Conservation (phyloP, 2,329 filamentous ascomycete genomes). For the Trichoderma sp. region DNA sequence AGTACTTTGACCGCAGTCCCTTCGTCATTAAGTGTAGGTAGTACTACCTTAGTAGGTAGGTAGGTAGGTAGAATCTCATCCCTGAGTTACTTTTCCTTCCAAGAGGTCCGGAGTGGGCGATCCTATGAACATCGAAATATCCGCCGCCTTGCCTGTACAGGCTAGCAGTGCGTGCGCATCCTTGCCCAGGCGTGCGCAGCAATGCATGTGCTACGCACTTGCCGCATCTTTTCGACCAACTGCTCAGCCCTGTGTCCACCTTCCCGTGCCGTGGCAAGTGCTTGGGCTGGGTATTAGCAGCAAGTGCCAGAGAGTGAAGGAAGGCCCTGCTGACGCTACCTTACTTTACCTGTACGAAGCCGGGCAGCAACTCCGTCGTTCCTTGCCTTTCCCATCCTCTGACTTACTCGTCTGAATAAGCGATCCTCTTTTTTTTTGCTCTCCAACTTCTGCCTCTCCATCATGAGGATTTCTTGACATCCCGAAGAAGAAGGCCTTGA, state of each 20-base stretch:
- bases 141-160: not conserved
- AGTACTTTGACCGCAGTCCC: too few species aligned
- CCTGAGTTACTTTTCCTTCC: too few species aligned
- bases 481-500: not conserved
- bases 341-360: not conserved
- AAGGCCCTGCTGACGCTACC: conserved; percentile 19
- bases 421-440: not conserved
- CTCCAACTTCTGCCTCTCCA: conserved; percentile 5
- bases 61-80: too few species aligned
- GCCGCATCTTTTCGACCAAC: conserved; percentile 5
- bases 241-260: conserved; percentile 25
- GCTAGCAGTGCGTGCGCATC: not conserved
- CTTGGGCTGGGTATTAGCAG: not conserved
- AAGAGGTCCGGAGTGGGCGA: too few species aligned
- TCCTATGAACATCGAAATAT: not conserved
- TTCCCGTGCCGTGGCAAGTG: not conserved
- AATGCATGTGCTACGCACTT: conserved; percentile 9
- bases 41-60: too few species aligned
- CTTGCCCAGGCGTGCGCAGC: not conserved
- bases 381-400: not conserved
- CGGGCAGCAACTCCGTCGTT: not conserved
- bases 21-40: too few species aligned
- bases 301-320: conserved; percentile 6
- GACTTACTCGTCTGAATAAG: conserved; percentile 4
- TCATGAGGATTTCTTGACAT: conserved; percentile 25